Percentiles rank a stretch among this genome's conserved stretches.
phyloP scores from a whole-genome alignment of 805 yeast genomes.

The Lachancea kluyveri region DNA sequence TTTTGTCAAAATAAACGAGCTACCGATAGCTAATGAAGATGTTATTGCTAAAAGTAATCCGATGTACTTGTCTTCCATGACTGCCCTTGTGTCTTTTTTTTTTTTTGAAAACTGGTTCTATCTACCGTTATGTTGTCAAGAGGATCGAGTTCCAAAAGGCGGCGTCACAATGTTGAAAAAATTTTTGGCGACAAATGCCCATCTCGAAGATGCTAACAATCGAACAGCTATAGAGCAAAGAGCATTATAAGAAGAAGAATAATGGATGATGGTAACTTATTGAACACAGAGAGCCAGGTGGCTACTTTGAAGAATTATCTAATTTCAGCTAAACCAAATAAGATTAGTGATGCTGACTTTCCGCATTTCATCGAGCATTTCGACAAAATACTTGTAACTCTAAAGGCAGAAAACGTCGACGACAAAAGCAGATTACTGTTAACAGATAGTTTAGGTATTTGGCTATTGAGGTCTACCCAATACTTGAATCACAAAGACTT shows the following conservation, averaged over 20 bases:
- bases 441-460: conserved; percentile 58
- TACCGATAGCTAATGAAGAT: conserved; percentile 84
- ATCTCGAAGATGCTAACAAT: too few species aligned
- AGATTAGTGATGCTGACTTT: neutral
- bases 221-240: too few species aligned
- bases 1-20: conserved; percentile 84
- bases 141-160: too few species aligned
- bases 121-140: too few species aligned
- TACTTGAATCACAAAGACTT: conserved; percentile 15
- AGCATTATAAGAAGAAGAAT: too few species aligned
- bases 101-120: too few species aligned
- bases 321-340: neutral
- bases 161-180: too few species aligned
- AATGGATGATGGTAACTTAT: too few species aligned
- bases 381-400: conserved; percentile 2
- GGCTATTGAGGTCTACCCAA: conserved; percentile 55
- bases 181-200: too few species aligned
- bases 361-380: conserved; percentile 1
- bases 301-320: neutral
- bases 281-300: too few species aligned
- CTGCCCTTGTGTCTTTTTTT: too few species aligned
- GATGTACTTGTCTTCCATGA: conserved; percentile 77
- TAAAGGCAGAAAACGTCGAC: conserved; percentile 5
- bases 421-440: conserved; percentile 31
- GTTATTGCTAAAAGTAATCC: conserved; percentile 85